Base-by-base conservation (phyloP, 768 basidiomycete genomes). In the Dacryopinax spathularia region DNA sequence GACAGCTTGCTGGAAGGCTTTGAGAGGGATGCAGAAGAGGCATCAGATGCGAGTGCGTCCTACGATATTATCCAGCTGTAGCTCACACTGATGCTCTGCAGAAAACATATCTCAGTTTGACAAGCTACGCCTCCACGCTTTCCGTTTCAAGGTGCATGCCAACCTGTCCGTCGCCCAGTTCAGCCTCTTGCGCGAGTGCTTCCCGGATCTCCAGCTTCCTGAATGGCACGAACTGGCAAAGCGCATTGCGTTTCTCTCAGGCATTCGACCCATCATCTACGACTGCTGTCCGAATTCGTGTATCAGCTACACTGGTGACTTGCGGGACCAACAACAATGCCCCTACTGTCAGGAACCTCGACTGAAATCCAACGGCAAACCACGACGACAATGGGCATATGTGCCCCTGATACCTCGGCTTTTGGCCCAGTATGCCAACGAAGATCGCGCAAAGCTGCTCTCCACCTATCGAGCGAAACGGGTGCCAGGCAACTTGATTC, bases 201-300 rank as follows among this genome's bases (percentile, higher is more conserved):
- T 7, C 39, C 16, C 22, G 6, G 39, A 41, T 18, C 22, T 41
- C 39, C 18, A 41, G 6, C 39, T 41, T 18, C 39, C 39, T 41
- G 4, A 15, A 15, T 4, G 5, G 7, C 6, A 6, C 39, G 39
- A 41, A 18, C 18, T 41, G 39, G 18, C 39, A 41, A 4, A 15
- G 4, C 39, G 39, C 6, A 41, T 41, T 15, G 39, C 39, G 7
- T 41, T 41, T 18, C 39, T 41, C 7, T 41, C 39, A 18, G 39
- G 39, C 5, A 15, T 41, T 41, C 39, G 22, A 18, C 39, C 39
- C 22, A 41, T 41, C 7, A 41, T 7, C 18, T 77, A 72, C 67
- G 68, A 80, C 67, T 80, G 78, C 67, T 82, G 80, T 68, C 59
- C 69, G 25, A 75, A 77, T 59, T 77, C 75, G 0, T 81, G 80